A percentile compares a stretch with the other conserved stretches of the same genome.
These are phyloP conservation scores for Gracilaria domingensis DNA, from an alignment of 23 red algal species.

Conservation along the genomic window DNA sequence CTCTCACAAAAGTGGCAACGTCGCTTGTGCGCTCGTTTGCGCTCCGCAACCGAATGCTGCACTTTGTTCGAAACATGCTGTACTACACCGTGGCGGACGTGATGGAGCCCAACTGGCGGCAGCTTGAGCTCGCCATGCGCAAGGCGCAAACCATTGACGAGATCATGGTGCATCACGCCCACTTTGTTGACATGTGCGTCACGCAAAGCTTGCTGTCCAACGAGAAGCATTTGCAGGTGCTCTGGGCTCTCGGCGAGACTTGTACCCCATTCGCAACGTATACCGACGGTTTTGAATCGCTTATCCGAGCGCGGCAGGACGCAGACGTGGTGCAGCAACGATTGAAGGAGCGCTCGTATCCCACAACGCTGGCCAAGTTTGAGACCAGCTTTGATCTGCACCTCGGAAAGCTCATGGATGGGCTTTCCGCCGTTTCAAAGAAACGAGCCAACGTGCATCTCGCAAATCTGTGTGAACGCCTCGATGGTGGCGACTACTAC, in stretches of 20 bases:
- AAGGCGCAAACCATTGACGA: conserved; percentile 76
- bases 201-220: conserved; percentile 79
- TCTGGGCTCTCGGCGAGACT: conserved; percentile 48
- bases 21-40: conserved; percentile 59
- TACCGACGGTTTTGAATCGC: conserved; percentile 14
- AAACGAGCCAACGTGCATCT: conserved; percentile 60
- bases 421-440: conserved; percentile 50
- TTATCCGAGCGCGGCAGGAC: neutral
- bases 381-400: conserved; percentile 68
- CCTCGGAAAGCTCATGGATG: conserved; percentile 58
- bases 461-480: conserved; percentile 53
- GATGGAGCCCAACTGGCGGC: conserved; percentile 78
- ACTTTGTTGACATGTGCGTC: conserved; percentile 77
- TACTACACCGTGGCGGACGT: conserved; percentile 77
- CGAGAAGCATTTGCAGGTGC: conserved; percentile 48
- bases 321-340: conserved; percentile 27
- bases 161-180: conserved; percentile 60
- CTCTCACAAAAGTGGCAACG: conserved; percentile 8
- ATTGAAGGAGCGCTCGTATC: conserved; percentile 28
- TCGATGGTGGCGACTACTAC: conserved; percentile 59
- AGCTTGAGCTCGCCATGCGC: conserved; percentile 31
- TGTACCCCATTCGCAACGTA: conserved; percentile 75
- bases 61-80: conserved; percentile 81
- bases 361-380: conserved; percentile 54
- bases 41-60: conserved; percentile 79